phyloP scores from a whole-genome alignment of 179 eudicot genomes.

The Vitellaria paradoxa region DNA sequence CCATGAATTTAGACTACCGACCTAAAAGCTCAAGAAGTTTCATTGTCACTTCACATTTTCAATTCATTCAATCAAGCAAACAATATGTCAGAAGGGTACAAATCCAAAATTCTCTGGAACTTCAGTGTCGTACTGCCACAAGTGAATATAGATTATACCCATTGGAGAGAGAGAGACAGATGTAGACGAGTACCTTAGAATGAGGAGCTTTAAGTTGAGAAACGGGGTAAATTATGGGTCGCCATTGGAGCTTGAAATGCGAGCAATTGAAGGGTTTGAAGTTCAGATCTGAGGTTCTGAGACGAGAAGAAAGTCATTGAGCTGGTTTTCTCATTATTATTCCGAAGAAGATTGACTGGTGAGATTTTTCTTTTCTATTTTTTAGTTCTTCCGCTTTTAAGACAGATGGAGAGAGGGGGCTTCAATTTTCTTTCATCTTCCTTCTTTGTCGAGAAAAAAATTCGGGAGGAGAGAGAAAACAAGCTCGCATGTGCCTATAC shows the following conservation, averaged over 20 bases:
- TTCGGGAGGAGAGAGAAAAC: too few species aligned
- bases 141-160: not conserved
- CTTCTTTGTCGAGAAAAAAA: too few species aligned
- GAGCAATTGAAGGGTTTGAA: not conserved
- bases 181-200: conserved; percentile 14
- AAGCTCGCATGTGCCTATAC: too few species aligned
- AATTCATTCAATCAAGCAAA: conserved; percentile 1
- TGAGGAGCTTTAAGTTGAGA: not conserved
- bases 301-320: not conserved
- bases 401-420: too few species aligned
- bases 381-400: too few species aligned
- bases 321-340: too few species aligned
- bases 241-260: conserved; percentile 12
- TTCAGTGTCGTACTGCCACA: not conserved
- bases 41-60: not conserved
- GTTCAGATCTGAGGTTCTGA: conserved; percentile 20
- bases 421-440: too few species aligned
- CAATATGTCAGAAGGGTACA: not conserved
- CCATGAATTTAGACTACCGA: not conserved
- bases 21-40: conserved; percentile 8
- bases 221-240: not conserved
- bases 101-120: not conserved
- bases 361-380: not conserved
- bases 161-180: not conserved
- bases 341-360: not conserved